Conservation (phyloP, 2,329 filamentous ascomycete genomes). For the Aurifilum marmelostoma region DNA sequence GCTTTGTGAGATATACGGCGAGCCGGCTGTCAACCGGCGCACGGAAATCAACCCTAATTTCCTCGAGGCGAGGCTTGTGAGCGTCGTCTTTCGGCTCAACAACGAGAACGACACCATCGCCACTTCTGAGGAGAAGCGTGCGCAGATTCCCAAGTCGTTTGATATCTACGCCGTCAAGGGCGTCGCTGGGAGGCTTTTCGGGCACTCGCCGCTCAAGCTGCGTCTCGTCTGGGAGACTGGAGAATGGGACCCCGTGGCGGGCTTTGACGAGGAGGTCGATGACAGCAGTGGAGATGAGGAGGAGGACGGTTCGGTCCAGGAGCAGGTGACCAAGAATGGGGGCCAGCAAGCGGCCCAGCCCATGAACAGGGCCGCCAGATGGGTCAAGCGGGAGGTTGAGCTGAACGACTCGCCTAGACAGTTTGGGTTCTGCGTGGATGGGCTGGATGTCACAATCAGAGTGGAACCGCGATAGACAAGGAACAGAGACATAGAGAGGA, state of each 20-base stretch:
- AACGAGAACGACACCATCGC: slow-evolving; percentile 2
- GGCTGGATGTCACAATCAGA: slow-evolving; percentile 68
- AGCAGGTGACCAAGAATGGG: slow-evolving; percentile 17
- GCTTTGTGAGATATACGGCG: slow-evolving; percentile 76
- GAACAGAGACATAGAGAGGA: not conserved
- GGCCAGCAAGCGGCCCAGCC: slow-evolving; percentile 20
- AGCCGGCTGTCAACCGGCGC: slow-evolving; percentile 64
- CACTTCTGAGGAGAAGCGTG: slow-evolving; percentile 37
- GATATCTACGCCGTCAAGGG: slow-evolving; percentile 84
- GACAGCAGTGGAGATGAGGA: slow-evolving; percentile 59
- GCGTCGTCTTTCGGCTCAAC: slow-evolving; percentile 46
- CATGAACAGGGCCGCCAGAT: slow-evolving; percentile 54
- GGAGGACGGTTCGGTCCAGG: slow-evolving; percentile 43
- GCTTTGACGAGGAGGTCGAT: slow-evolving; percentile 60
- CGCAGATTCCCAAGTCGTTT: slow-evolving; percentile 72
- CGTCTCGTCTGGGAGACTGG: slow-evolving; percentile 85
- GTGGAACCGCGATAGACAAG: slow-evolving; percentile 58
- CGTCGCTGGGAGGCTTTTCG: slow-evolving; percentile 73
- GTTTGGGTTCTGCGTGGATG: slow-evolving; percentile 83
- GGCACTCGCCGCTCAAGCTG: slow-evolving; percentile 63
- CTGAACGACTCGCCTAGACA: slow-evolving; percentile 78
- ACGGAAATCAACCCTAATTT: slow-evolving; percentile 73
- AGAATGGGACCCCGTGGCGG: slow-evolving; percentile 80
- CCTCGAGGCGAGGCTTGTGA: slow-evolving; percentile 76
- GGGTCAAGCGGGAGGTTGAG: slow-evolving; percentile 78